Evolutionary conservation across 768 basidiomycete species (phyloP).

Genomic region (Termitomyces eurrhizus): DNA sequence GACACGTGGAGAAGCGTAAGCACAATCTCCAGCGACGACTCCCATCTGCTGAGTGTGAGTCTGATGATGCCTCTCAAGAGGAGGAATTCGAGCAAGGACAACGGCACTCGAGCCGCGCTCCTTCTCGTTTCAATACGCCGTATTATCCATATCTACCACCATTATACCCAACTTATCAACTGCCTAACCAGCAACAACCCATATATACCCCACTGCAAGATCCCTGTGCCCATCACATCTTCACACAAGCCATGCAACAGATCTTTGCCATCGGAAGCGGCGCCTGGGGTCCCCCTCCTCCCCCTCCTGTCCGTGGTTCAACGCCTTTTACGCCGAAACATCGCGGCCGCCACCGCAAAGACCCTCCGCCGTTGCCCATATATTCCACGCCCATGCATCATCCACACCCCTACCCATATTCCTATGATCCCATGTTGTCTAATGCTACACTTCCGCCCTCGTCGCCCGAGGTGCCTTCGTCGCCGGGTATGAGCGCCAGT

Average conservation of each 20-base stretch:
- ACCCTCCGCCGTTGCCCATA: slow-evolving; percentile 13
- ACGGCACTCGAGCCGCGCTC: slow-evolving; percentile 11
- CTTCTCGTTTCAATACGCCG: slow-evolving; percentile 14
- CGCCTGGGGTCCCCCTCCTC: slow-evolving; percentile 24
- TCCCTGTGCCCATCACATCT: slow-evolving; percentile 37
- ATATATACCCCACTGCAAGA: slow-evolving; percentile 32
- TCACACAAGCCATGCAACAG: slow-evolving; percentile 42
- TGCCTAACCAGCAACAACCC: slow-evolving; percentile 18
- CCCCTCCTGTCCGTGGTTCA: slow-evolving; percentile 15
- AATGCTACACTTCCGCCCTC: slow-evolving; percentile 48
- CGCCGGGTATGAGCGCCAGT: slow-evolving; percentile 27
- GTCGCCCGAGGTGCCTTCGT: slow-evolving; percentile 39
- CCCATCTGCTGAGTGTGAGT: slow-evolving; percentile 3
- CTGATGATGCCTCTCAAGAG: slow-evolving; percentile 6
- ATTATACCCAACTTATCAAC: slow-evolving; percentile 18
- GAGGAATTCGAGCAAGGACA: neutral
- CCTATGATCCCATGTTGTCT: slow-evolving; percentile 43
- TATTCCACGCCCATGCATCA: slow-evolving; percentile 37
- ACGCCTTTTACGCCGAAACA: slow-evolving; percentile 27
- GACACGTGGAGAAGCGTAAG: slow-evolving; percentile 4
- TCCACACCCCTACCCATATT: slow-evolving; percentile 33
- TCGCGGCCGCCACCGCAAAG: slow-evolving; percentile 22
- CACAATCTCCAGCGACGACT: slow-evolving; percentile 6
- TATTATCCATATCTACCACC: slow-evolving; percentile 20
- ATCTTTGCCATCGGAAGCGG: slow-evolving; percentile 26